phyloP scores from a whole-genome alignment of 345 rosid genomes.

The Acer saccharum region DNA sequence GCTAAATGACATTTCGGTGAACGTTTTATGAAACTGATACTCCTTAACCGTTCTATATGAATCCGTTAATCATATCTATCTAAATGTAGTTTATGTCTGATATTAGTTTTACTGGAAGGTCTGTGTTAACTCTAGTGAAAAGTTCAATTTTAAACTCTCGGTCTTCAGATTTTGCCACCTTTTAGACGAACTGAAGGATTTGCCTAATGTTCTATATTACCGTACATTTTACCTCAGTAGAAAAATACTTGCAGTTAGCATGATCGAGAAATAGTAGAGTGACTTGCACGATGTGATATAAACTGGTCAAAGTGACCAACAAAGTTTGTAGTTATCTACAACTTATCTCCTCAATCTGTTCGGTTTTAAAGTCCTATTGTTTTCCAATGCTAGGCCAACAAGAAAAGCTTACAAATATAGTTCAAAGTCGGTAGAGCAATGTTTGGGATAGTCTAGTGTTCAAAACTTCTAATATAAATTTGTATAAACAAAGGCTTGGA shows the following conservation, averaged over 20 bases:
- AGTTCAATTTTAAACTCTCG: not conserved
- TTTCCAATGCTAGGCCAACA: not conserved
- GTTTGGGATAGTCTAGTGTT: not conserved
- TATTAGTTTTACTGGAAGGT: too few relatives aligned
- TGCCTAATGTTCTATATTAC: not conserved
- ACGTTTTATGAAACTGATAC: not conserved
- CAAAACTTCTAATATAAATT: not conserved
- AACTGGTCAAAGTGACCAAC: too few relatives aligned
- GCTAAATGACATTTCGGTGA: not conserved
- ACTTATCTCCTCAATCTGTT: not conserved
- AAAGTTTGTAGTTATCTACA: not conserved
- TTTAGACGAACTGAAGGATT: not conserved
- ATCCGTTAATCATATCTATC: not conserved
- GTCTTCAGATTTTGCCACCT: too few relatives aligned
- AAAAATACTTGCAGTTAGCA: too few relatives aligned
- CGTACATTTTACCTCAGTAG: too few relatives aligned
- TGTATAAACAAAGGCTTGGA: not conserved
- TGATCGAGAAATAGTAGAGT: too few relatives aligned
- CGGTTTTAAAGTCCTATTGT: too few relatives aligned
- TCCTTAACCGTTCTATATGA: not conserved
- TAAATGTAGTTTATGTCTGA: not conserved
- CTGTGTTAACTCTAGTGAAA: too few relatives aligned
- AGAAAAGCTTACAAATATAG: not conserved
- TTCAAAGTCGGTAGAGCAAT: not conserved
- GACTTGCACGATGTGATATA: too few relatives aligned